Base-by-base conservation (phyloP, 2,329 filamentous ascomycete genomes). In the Byssothecium circinans region DNA sequence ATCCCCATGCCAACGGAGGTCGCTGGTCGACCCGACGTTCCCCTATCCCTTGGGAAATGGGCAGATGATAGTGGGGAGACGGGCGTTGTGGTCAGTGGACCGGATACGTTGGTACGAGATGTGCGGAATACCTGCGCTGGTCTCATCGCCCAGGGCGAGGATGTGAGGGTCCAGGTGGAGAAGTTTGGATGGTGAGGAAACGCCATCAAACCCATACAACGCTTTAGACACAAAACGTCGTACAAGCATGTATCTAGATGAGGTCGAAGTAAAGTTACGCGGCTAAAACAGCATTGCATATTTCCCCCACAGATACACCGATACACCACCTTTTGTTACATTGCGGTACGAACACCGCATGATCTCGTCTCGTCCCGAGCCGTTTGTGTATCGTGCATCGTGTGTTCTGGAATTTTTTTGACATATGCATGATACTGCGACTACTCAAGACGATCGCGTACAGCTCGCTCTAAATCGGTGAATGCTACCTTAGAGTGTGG, bases 151-250 rank as follows among this genome's bases (percentile, higher is more conserved):
- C 54, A 70, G 7, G 83, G 83, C 0, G 64, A 63, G 39, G 62
- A 79, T 58, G 69, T 86, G 3, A 65, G 75, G 44, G 72, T 86
- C 40, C 71, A 75, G 22, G 78, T 86, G 20, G 84, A 87, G 78
- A 87, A 87, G 60, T 86, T 86, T 74, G 83, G 83, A 1, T 87
- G 84, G 84, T 87, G 58, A 25, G 23, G 10, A 25, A 25, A 10
- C 23, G 23, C 5, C 5, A 25, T 10, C 29, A 32, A 12, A 12
- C 29, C 8, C 25, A 27, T 27, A 27, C 25, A 27, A 6, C 6
- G 7, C 6, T 11, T 7, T 11, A 27, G 7, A 27, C 25, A 27
- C 25, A 27, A 6, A 27, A 6, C 6, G 7, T 7, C 25, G 11
- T 11, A 27, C 25, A 27, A 6, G 11, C 25, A 27, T 11, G 11